phyloP scores from a whole-genome alignment of 805 yeast genomes.

The Wickerhamomyces canadensis region DNA sequence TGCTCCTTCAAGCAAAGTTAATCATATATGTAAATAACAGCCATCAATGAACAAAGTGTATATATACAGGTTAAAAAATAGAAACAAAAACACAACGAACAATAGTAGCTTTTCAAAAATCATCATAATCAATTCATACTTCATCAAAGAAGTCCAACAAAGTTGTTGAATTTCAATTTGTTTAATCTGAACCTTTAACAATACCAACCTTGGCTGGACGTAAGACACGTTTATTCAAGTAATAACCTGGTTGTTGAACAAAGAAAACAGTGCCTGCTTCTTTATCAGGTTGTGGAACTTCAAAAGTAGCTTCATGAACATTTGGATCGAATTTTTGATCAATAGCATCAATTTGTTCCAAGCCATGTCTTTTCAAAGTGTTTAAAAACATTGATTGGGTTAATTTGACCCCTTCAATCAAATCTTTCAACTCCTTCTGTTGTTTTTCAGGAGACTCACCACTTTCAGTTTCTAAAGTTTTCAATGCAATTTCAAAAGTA shows the following conservation, averaged over 20 bases:
- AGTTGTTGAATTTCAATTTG: too few species aligned
- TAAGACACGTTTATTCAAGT: conserved; percentile 45
- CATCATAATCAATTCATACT: conserved; percentile 3
- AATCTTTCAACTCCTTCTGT: conserved; percentile 38
- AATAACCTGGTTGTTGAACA: conserved; percentile 48
- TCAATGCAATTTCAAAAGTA: conserved; percentile 26
- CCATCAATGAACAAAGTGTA: not conserved
- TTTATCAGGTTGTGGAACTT: conserved; percentile 48
- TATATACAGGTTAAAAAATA: too few species aligned
- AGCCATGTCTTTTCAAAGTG: conserved; percentile 44
- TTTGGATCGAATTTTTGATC: conserved; percentile 48
- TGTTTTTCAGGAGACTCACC: conserved; percentile 20
- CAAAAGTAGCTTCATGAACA: conserved; percentile 48
- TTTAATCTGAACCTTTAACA: conserved; percentile 34
- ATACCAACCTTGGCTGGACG: conserved; percentile 56
- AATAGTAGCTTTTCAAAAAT: too few species aligned
- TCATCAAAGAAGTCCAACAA: too few species aligned
- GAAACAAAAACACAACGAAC: too few species aligned
- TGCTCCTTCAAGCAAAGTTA: too few species aligned
- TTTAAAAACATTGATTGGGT: conserved; percentile 44
- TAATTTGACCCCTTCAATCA: conserved; percentile 47
- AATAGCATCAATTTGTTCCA: conserved; percentile 42
- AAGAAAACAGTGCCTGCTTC: conserved; percentile 50
- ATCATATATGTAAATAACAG: conserved; percentile 9
- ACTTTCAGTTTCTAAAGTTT: conserved; percentile 21